A percentile compares a stretch with the other conserved stretches of the same genome.
These are phyloP conservation scores for Phalaenopsis hybrid DNA, from an alignment of 116 monocot genomes.

Conservation along the genomic window DNA sequence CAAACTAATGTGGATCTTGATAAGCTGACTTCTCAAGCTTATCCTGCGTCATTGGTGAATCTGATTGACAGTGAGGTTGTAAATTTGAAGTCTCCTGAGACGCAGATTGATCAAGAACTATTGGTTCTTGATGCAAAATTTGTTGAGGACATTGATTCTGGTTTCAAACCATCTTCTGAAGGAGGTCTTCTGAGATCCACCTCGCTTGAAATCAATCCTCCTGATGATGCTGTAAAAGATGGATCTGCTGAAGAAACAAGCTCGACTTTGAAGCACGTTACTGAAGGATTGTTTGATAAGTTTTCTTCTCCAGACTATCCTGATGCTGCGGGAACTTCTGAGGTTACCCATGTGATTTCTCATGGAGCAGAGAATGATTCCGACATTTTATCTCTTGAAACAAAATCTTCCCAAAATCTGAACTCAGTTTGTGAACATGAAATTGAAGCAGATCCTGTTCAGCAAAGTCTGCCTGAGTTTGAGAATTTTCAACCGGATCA, in stretches of 20 bases:
- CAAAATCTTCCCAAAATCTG: background rate
- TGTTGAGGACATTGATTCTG: background rate
- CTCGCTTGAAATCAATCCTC: background rate
- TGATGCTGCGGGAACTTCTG: background rate
- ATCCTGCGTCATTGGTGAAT: background rate
- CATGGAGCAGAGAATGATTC: background rate
- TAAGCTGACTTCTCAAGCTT: background rate
- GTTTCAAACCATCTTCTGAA: background rate
- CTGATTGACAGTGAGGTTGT: background rate
- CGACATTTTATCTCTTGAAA: background rate
- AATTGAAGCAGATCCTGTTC: background rate
- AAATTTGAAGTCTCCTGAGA: background rate
- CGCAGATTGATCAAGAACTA: background rate
- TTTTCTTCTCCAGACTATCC: background rate
- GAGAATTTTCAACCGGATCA: background rate
- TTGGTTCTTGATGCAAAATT: conserved; percentile 2
- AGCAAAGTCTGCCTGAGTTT: background rate
- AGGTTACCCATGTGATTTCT: background rate
- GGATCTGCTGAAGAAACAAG: conserved; percentile 18
- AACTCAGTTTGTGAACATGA: background rate
- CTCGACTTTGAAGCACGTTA: conserved; percentile 11
- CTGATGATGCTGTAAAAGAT: background rate
- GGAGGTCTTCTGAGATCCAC: background rate
- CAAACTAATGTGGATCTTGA: background rate
- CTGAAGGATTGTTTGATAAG: too few species aligned